These are phyloP conservation scores for Fusarium annulatum DNA, from an alignment of 2,329 filamentous ascomycete species.

Conservation along the genomic window DNA sequence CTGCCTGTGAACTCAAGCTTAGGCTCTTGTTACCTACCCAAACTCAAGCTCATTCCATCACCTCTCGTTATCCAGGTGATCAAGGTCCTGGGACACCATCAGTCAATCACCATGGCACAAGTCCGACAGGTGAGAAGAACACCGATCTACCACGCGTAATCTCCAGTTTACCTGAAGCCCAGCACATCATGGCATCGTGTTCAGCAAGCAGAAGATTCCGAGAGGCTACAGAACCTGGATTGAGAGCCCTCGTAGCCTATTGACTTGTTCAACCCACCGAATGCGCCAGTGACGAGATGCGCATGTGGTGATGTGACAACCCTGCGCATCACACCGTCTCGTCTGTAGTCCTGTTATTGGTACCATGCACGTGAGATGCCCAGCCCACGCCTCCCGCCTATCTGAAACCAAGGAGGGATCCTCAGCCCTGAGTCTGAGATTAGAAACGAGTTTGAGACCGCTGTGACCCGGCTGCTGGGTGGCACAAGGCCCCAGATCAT, in stretches of 20 bases:
- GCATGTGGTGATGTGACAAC: slow-evolving; percentile 46
- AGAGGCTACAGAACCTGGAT: slow-evolving; percentile 13
- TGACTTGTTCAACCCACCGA: slow-evolving; percentile 34
- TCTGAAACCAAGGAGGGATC: slow-evolving; percentile 41
- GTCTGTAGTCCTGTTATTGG: slow-evolving; percentile 30
- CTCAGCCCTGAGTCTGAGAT: slow-evolving; percentile 38
- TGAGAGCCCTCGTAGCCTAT: slow-evolving; percentile 19
- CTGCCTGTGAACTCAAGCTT: slow-evolving; percentile 10
- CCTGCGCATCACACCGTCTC: slow-evolving; percentile 46
- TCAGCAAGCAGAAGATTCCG: not conserved
- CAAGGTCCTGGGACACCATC: slow-evolving; percentile 19
- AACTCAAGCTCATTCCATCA: slow-evolving; percentile 7
- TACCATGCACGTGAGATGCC: slow-evolving; percentile 25
- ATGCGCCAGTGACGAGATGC: slow-evolving; percentile 45
- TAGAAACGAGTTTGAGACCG: slow-evolving; percentile 44
- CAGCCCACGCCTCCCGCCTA: slow-evolving; percentile 35
- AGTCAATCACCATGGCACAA: slow-evolving; percentile 20
- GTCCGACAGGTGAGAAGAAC: slow-evolving; percentile 25
- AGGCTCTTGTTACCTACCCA: slow-evolving; percentile 18
- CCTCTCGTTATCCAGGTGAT: slow-evolving; percentile 21
- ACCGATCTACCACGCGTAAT: slow-evolving; percentile 28
- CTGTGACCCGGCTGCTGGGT: slow-evolving; percentile 39
- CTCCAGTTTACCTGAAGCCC: slow-evolving; percentile 4
- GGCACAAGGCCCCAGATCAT: slow-evolving; percentile 30
- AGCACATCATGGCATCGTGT: slow-evolving; percentile 27